These are phyloP conservation scores for Pseudogymnoascus sp. DNA, from an alignment of 2,329 filamentous ascomycete genomes.

Conservation along the genomic window DNA sequence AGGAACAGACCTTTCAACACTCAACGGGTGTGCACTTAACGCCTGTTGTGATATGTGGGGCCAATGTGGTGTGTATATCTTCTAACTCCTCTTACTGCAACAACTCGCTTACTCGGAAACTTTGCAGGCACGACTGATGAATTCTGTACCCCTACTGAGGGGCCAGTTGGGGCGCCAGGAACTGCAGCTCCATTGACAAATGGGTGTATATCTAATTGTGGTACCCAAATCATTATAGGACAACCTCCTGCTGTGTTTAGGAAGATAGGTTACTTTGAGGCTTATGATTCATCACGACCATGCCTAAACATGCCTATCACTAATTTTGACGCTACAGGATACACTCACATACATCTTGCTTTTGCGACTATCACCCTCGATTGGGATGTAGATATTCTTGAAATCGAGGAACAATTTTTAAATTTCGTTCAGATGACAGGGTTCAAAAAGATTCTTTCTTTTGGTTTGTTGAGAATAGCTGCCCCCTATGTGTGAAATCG, in stretches of 20 bases:
- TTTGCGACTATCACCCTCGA: constrained; percentile 30
- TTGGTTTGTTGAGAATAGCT: constrained; percentile 24
- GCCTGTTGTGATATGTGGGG: constrained; percentile 14
- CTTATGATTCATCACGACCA: constrained; percentile 22
- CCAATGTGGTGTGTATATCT: constrained; percentile 32
- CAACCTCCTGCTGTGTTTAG: constrained; percentile 16
- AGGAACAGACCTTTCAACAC: constrained; percentile 19
- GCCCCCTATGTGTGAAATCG: not conserved
- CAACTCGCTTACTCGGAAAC: constrained; percentile 28
- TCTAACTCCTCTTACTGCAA: constrained; percentile 33
- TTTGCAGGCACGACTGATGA: constrained; percentile 31
- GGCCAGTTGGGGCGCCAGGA: constrained; percentile 25
- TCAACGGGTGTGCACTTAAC: not conserved
- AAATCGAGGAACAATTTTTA: constrained; percentile 24
- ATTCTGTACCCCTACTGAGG: constrained; percentile 27
- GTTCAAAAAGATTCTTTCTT: constrained; percentile 34
- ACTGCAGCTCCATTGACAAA: constrained; percentile 15
- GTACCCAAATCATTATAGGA: constrained; percentile 26
- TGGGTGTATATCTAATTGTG: constrained; percentile 36
- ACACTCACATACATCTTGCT: constrained; percentile 29
- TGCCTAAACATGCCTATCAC: constrained; percentile 24
- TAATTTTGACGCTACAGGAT: constrained; percentile 24
- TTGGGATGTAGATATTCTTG: constrained; percentile 24
- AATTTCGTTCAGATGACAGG: constrained; percentile 25
- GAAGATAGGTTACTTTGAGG: constrained; percentile 30